These are phyloP conservation scores for Debaryomycetaceae sp. DNA, from an alignment of 1,139 yeast species.

Conservation along the genomic window DNA sequence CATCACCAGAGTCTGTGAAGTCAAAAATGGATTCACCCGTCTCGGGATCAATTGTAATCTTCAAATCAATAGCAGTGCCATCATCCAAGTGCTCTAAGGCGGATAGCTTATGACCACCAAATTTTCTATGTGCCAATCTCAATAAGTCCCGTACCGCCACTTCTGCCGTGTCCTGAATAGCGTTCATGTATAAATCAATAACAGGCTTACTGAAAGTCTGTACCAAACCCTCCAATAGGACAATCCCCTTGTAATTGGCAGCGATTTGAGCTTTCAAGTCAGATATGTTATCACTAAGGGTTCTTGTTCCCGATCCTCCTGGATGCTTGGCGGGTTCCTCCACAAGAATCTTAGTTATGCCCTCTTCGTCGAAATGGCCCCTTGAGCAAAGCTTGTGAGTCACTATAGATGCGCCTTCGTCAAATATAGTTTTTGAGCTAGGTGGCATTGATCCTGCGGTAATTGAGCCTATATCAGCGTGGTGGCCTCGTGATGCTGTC, in stretches of 20 bases:
- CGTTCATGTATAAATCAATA: slow-evolving; percentile 39
- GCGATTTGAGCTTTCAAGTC: slow-evolving; percentile 45
- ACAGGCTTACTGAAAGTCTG: slow-evolving; percentile 33
- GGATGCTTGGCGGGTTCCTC: slow-evolving; percentile 46
- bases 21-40: slow-evolving; percentile 40
- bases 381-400: slow-evolving; percentile 35
- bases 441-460: slow-evolving; percentile 50
- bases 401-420: slow-evolving; percentile 45
- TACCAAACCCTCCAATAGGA: slow-evolving; percentile 26
- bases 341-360: slow-evolving; percentile 32
- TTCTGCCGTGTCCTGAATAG: slow-evolving; percentile 43
- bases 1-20: slow-evolving; percentile 41
- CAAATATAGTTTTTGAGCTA: slow-evolving; percentile 39
- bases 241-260: slow-evolving; percentile 42
- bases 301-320: slow-evolving; percentile 45
- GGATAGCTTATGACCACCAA: slow-evolving; percentile 30
- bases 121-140: slow-evolving; percentile 32
- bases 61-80: slow-evolving; percentile 40
- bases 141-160: slow-evolving; percentile 37
- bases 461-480: slow-evolving; percentile 46
- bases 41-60: slow-evolving; percentile 29
- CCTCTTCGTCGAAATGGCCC: slow-evolving; percentile 41
- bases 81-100: slow-evolving; percentile 43
- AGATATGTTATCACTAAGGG: slow-evolving; percentile 38
- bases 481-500: slow-evolving; percentile 49